phyloP scores from a whole-genome alignment of 768 basidiomycete species.

The Suillus fuscotomentosus region DNA sequence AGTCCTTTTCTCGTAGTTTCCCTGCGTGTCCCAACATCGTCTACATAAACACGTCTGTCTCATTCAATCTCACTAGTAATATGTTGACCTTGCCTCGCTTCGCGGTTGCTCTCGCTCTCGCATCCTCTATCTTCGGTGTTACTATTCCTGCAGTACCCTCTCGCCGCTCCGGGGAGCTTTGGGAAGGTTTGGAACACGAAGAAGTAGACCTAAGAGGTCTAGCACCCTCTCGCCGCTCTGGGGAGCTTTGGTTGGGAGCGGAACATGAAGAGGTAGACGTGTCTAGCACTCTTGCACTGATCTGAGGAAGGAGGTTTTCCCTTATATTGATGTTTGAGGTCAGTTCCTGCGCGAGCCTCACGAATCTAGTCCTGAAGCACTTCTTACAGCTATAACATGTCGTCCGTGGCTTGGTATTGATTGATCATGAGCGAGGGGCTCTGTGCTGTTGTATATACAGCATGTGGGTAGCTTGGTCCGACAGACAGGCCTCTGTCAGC shows the following conservation, averaged over 20 bases:
- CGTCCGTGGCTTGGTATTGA: not conserved
- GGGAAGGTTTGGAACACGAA: not conserved
- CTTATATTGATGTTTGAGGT: not conserved
- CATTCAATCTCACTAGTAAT: not conserved
- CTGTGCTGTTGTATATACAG: not conserved
- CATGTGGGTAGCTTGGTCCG: not conserved
- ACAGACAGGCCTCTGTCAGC: not conserved
- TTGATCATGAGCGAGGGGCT: not conserved
- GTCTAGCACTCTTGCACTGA: not conserved
- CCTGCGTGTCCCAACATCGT: not conserved
- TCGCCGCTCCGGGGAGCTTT: not conserved
- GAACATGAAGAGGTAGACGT: not conserved
- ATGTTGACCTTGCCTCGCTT: not conserved
- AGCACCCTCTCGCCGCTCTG: not conserved
- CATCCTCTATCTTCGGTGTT: not conserved
- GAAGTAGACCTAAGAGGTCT: not conserved
- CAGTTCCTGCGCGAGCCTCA: not conserved
- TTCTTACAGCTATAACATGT: not conserved
- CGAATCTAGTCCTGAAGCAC: not conserved
- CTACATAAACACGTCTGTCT: not conserved
- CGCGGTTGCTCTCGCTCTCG: not conserved
- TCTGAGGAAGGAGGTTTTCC: not conserved
- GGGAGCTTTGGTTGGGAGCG: not conserved
- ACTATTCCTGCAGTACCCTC: not conserved
- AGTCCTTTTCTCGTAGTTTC: not conserved